Evolutionary conservation across 2,329 filamentous ascomycete species (phyloP).

Genomic region (Penicillium paneum): DNA sequence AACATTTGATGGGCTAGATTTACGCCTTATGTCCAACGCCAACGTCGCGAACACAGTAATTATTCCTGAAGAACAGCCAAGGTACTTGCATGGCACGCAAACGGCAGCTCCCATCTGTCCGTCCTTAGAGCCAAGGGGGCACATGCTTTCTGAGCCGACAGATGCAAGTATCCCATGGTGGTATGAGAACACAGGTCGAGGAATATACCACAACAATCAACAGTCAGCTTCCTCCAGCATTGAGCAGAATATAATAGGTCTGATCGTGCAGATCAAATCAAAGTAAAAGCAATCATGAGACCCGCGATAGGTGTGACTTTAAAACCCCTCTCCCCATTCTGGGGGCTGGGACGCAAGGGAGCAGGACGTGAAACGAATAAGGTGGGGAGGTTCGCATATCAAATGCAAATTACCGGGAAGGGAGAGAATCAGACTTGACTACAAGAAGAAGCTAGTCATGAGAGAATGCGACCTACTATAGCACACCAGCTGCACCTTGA

Average conservation of each 20-base stretch:
- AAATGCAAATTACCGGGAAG: not conserved
- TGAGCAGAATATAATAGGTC: not conserved
- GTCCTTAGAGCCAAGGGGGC: conserved; percentile 40
- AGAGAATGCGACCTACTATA: conserved; percentile 28
- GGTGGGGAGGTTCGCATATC: not conserved
- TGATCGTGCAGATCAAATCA: not conserved
- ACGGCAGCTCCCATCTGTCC: conserved; percentile 44
- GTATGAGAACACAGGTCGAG: conserved; percentile 41
- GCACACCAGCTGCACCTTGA: conserved; percentile 40
- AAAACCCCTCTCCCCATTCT: conserved; percentile 5
- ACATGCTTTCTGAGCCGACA: conserved; percentile 34
- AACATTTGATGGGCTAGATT: not conserved
- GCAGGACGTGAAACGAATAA: not conserved
- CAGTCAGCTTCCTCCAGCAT: not conserved
- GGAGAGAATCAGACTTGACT: conserved; percentile 1
- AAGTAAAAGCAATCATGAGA: not conserved
- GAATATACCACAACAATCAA: conserved; percentile 25
- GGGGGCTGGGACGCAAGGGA: conserved; percentile 6
- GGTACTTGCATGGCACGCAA: conserved; percentile 43
- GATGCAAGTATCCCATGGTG: conserved; percentile 37
- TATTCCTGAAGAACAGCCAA: conserved; percentile 38
- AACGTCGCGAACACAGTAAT: conserved; percentile 33
- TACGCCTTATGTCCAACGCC: conserved; percentile 8
- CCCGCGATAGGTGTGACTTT: not conserved
- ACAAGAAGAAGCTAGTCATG: not conserved